Evolutionary conservation across 306 rosid genomes (phyloP), one percentile per base, ranked within the genome.

Genomic region (Trichosanthes truncata): DNA sequence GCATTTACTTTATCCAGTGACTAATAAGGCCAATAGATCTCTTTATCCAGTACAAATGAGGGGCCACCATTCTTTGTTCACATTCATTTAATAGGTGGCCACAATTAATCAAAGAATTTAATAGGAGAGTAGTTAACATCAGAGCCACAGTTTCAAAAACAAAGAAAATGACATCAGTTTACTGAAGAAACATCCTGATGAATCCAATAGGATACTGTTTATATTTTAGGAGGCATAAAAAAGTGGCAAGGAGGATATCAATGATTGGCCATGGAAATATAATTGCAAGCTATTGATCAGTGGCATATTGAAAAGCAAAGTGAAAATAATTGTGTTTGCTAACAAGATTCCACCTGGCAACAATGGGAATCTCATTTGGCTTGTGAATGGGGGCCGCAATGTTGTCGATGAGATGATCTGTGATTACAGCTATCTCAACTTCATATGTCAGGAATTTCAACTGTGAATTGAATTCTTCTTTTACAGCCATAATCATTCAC

Each of bases 161-260:
- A 83, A 18, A 86, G 80, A 83, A 76, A 61, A 74, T 57, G 49
- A 81, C 83, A 65, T 78, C 62, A 80, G 81, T 85, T 86, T 89
- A 89, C 93, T 82, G 67, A 53, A 51, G 56, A 36, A 87, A 94
- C 96, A 89, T 89, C 74, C 85, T 90, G 18, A 90, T 87, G 90
- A 84, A 68, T 78, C 81, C 46, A 79, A 88, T 89, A 83, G 89
- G 86, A 86, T 55, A 86, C 59, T 87, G 90, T 35, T 83, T 40
- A 84, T 80, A 79, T 82, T 85, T 85, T 82, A 84, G 92, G 89
- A 85, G 85, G 89, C 93, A 89, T 62, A 76, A 36, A 82, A 79
- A 55, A 69, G 82, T 67, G 69, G 84, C 29, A 74, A 80, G 52
- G 79, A 86, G 83, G 76, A 65, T 74, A 62, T 82, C 88, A 84